Base-by-base conservation (phyloP, 108 stramenopile species). In the Phaeodactylum tricornutum region DNA sequence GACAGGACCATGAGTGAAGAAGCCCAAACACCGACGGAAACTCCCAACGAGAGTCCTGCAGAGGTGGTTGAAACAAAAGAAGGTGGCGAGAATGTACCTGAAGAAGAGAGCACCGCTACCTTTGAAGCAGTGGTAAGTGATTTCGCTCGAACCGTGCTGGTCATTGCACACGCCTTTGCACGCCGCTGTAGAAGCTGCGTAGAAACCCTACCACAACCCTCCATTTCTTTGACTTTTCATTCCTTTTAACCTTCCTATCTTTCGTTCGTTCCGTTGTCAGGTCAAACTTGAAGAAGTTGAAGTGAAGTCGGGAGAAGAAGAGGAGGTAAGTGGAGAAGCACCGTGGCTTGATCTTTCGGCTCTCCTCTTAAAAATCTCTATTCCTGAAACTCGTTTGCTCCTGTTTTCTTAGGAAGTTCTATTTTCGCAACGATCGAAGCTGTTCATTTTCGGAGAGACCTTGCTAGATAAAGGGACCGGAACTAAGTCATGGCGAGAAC, bases 281-380 rank as follows among this genome's bases (percentile, higher is more conserved):
- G 87, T 97, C 21, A 91, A 96, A 69, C 82, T 99, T 26, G 96
- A 99, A 50, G 93, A 96, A 67, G 95, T 98, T 17, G 98, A 99
- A 55, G 90, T 93, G 49, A 96, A 87, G 49, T 88, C 89, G 2
- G 90, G 93, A 28, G 96, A 97, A 76, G 98, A 99, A 69, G 98
- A 99, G 20, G 98, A 99, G 66, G 87, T 87, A 49, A 14, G 59
- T 43, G 26, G 9, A 32, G 16, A 20, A 30, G 15, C n/a, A 31
- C n/a, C 22, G 8, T 43, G 6, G 2, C 22, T 39, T 4, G 11
- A 17, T 28, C 44, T 1, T 12, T 37, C 21, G 34, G 16, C 1
- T 12, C 28, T 35, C 29, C 2, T 25, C 6, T 25, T 34, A 34
- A 34, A 11, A 34, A 8, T 8, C 12, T 34, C 8, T 34, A 8